A percentile compares a stretch with the other conserved stretches of the same genome.
Evolutionary conservation across 2,329 filamentous ascomycete species (phyloP).

Genomic region (Exophiala aquamarina): DNA sequence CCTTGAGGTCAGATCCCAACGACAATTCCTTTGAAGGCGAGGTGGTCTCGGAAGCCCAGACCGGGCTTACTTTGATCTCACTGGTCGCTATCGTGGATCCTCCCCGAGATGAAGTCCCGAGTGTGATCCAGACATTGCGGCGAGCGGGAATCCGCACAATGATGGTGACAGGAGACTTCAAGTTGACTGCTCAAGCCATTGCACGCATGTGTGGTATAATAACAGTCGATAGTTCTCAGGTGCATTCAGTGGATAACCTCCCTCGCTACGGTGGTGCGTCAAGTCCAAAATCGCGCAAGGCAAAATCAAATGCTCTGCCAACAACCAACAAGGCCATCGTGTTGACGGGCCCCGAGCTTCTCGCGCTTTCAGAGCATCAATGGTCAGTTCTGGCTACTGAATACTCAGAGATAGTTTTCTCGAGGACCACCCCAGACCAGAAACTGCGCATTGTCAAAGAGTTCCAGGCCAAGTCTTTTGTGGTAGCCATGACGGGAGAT

Average conservation of each 20-base stretch:
- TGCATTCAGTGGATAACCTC: constrained; percentile 58
- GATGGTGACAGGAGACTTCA: constrained; percentile 81
- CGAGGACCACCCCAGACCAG: constrained; percentile 74
- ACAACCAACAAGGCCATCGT: constrained; percentile 55
- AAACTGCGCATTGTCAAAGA: constrained; percentile 78
- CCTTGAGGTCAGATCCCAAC: constrained; percentile 42
- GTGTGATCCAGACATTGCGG: constrained; percentile 62
- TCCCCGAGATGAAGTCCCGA: constrained; percentile 59
- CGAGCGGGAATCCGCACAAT: constrained; percentile 72
- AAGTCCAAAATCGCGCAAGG: constrained; percentile 14
- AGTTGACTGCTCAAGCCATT: constrained; percentile 71
- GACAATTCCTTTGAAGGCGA: constrained; percentile 58
- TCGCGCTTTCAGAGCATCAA: constrained; percentile 64
- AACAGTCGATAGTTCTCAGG: constrained; percentile 39
- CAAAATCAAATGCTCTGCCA: constrained; percentile 8
- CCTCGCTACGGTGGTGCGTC: constrained; percentile 32
- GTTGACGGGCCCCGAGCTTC: constrained; percentile 65
- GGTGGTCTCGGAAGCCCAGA: constrained; percentile 53
- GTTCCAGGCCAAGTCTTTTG: constrained; percentile 62
- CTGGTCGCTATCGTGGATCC: constrained; percentile 62
- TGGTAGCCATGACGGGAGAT: constrained; percentile 55
- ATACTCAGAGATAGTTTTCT: constrained; percentile 74
- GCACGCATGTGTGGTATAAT: constrained; percentile 72
- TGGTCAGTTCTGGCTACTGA: constrained; percentile 62
- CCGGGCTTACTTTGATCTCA: constrained; percentile 54